Percentiles rank a stretch among this genome's conserved stretches.
Evolutionary conservation across 1,284 basidiomycete species (phyloP).

Genomic region (Ganoderma boninense): DNA sequence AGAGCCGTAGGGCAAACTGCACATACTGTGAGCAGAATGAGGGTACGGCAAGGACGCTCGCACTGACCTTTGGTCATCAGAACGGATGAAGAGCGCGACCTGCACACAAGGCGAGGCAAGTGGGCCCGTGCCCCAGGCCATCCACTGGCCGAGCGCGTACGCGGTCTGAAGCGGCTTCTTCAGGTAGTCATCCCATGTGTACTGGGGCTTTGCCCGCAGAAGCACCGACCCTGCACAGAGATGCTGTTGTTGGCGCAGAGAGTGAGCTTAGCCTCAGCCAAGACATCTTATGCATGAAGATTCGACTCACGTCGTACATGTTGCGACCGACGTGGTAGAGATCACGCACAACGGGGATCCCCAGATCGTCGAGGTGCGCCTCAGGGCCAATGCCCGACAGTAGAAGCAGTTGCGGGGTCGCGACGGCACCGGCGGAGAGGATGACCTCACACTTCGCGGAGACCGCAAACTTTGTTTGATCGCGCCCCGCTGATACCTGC

Average conservation of each 20-base stretch:
- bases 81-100: conserved; percentile 42
- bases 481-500: conserved; percentile 37
- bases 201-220: conserved; percentile 40
- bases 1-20: conserved; percentile 33
- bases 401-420: conserved; percentile 55
- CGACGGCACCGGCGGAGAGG: conserved; percentile 52
- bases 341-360: conserved; percentile 47
- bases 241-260: conserved; percentile 35
- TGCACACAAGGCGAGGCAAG: conserved; percentile 33
- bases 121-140: conserved; percentile 43
- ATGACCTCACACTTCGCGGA: conserved; percentile 46
- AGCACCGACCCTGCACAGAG: conserved; percentile 38
- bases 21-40: not conserved
- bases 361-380: conserved; percentile 43
- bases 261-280: no score
- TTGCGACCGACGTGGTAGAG: conserved; percentile 55
- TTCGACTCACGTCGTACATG: conserved; percentile 44
- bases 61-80: conserved; percentile 41
- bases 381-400: conserved; percentile 57
- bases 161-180: conserved; percentile 39
- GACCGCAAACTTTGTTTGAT: conserved; percentile 34
- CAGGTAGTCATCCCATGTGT: conserved; percentile 43
- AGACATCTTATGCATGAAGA: not conserved
- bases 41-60: not conserved
- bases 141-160: conserved; percentile 43